Base-by-base conservation (phyloP, 192 early-diverging fungal genomes). In the Phlyctochytrium arcticum region DNA sequence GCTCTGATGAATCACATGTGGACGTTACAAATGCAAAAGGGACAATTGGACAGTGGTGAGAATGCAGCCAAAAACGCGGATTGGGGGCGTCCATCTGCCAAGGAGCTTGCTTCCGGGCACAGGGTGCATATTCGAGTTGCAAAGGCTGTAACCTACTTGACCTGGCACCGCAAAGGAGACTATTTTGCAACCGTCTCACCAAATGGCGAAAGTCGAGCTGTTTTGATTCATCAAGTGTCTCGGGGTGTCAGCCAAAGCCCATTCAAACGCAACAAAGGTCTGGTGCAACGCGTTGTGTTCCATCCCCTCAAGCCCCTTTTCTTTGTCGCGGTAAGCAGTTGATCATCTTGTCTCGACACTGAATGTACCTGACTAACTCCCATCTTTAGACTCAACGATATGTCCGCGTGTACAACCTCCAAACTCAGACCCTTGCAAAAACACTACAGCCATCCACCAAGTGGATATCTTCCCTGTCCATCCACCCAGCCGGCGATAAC, bases 161-260 rank as follows among this genome's bases (percentile, higher is more conserved):
- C 81, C 27, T 99, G 96, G 96, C 96, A 99, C 75, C 80, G 91
- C 53, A 94, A 90, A 71, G 96, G 96, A 58, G 93, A 99, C 75
- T 98, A 99, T 74, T 86, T 98, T 77, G 82, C 90, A 1, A 90
- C 91, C 27, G 84, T 96, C 17, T 84, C 86, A 1, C 85, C 92
- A 1, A 89, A 95, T 62, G 90, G 86, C 9, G 58, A 24, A 8
- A 59, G 80, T 69, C 63, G 81, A 59, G 64, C 88, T n/a, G 89
- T 99, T 5, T 71, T 90, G 29, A 90, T 99, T 57, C 96, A 99
- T 81, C 93, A 97, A 76, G 63, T 96, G 32, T 88, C 92, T 23
- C 89, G 88, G 75, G 83, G 89, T 69, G 88, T 89, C 67, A 86
- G 90, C 17, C 96, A 98, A 71, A 82, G 82, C 48, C 96, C 96